These are phyloP conservation scores for Recurvomyces mirabilis DNA, from an alignment of 495 filamentous ascomycete species.

Conservation along the genomic window DNA sequence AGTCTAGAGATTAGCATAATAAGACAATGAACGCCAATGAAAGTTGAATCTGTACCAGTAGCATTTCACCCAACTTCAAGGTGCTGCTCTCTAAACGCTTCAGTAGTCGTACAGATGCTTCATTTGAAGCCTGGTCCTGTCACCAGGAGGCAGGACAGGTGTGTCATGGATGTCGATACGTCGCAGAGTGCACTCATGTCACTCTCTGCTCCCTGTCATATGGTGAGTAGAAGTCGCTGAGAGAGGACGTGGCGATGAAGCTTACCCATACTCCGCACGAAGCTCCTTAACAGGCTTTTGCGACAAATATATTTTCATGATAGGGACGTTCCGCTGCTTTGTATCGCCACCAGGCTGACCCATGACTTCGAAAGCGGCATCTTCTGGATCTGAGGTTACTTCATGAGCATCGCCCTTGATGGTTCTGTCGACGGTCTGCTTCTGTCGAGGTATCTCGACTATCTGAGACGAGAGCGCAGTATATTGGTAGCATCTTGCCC, in stretches of 20 bases:
- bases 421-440: slow-evolving; percentile 3
- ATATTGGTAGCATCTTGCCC: slow-evolving; percentile 53
- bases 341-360: slow-evolving; percentile 29
- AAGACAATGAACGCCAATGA: too few relatives aligned
- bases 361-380: slow-evolving; percentile 49
- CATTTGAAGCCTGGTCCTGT: too few relatives aligned
- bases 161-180: too few relatives aligned
- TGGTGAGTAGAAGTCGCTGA: neutral
- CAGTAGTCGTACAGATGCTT: too few relatives aligned
- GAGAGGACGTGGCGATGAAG: neutral
- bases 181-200: too few relatives aligned
- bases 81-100: too few relatives aligned
- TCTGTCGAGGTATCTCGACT: slow-evolving; percentile 23
- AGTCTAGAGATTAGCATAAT: neutral
- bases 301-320: slow-evolving; percentile 52
- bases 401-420: slow-evolving; percentile 9
- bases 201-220: slow-evolving; percentile 9
- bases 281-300: slow-evolving; percentile 43
- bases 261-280: slow-evolving; percentile 37
- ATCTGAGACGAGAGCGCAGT: slow-evolving; percentile 30
- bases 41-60: neutral
- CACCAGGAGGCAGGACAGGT: too few relatives aligned
- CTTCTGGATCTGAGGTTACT: slow-evolving; percentile 30
- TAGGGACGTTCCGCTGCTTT: slow-evolving; percentile 26
- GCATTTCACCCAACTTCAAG: too few relatives aligned